These are phyloP conservation scores for Ilyonectria mors-panacis DNA, from an alignment of 2,329 filamentous ascomycete species.

Conservation along the genomic window DNA sequence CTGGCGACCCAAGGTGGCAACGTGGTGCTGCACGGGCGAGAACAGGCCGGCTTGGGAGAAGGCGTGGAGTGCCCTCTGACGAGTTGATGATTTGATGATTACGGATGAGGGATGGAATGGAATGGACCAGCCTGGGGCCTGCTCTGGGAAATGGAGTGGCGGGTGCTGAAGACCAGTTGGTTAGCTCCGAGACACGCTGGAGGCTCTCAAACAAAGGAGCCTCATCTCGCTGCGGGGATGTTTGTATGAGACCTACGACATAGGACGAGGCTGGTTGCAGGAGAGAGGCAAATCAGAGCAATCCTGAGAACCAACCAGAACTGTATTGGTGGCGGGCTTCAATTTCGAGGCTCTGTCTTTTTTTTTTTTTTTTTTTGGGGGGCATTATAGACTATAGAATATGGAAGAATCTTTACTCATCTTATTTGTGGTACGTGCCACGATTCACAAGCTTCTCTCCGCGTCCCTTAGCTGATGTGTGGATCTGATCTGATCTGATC, in stretches of 20 bases:
- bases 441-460: neutral
- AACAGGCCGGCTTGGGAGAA: neutral
- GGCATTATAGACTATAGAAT: neutral
- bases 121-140: neutral
- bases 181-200: too few species aligned
- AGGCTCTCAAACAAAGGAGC: neutral
- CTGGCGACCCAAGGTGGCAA: constrained; percentile 28
- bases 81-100: constrained; percentile 1
- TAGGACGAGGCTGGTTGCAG: neutral
- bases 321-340: neutral
- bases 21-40: constrained; percentile 13
- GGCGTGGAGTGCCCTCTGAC: constrained; percentile 3
- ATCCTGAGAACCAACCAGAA: neutral
- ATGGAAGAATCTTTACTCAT: neutral
- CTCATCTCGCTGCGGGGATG: neutral
- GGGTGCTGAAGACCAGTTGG: too few species aligned
- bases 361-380: neutral
- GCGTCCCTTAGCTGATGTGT: neutral
- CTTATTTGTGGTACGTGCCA: neutral
- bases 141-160: constrained; percentile 2
- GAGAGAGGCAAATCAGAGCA: neutral
- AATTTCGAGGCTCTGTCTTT: neutral
- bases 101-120: too few species aligned
- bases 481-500: constrained; percentile 18
- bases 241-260: neutral